Conservation (phyloP, 1,284 basidiomycete species). For the Coniophora puteana region DNA sequence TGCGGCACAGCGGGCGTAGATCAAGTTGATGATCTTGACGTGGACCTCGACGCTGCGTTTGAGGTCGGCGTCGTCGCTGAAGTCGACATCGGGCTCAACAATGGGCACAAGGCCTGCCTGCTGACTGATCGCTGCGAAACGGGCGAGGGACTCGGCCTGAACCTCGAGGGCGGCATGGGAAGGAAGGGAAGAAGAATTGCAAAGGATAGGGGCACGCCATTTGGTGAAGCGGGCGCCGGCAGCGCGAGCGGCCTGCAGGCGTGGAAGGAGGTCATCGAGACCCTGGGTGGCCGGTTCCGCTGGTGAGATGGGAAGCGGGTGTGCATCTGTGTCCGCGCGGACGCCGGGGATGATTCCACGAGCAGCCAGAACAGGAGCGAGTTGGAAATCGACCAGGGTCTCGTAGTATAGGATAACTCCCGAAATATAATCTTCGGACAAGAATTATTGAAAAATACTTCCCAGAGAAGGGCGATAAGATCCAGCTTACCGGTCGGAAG, state of each 20-base stretch:
- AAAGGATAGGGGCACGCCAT: slow-evolving; percentile 47
- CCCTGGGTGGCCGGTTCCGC: slow-evolving; percentile 47
- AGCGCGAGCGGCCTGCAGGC: slow-evolving; percentile 38
- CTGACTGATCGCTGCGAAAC: slow-evolving; percentile 44
- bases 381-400: slow-evolving; percentile 44
- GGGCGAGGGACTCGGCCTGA: slow-evolving; percentile 41
- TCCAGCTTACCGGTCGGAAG: slow-evolving; percentile 33
- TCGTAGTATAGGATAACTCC: slow-evolving; percentile 48
- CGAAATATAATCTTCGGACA: slow-evolving; percentile 42
- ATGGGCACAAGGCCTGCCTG: slow-evolving; percentile 49
- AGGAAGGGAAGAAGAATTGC: slow-evolving; percentile 35
- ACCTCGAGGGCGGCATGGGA: slow-evolving; percentile 37
- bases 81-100: slow-evolving; percentile 52
- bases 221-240: slow-evolving; percentile 49
- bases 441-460: not conserved
- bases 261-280: slow-evolving; percentile 41
- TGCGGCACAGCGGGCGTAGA: slow-evolving; percentile 40
- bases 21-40: slow-evolving; percentile 39
- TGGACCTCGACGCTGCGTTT: slow-evolving; percentile 45
- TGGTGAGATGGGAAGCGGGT: slow-evolving; percentile 40
- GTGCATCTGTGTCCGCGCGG: slow-evolving; percentile 47
- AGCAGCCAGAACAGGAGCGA: slow-evolving; percentile 36
- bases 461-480: not conserved
- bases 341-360: slow-evolving; percentile 49
- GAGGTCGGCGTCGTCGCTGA: slow-evolving; percentile 43